Conservation (phyloP, 2,329 filamentous ascomycete genomes). For the Basipetospora sp. region DNA sequence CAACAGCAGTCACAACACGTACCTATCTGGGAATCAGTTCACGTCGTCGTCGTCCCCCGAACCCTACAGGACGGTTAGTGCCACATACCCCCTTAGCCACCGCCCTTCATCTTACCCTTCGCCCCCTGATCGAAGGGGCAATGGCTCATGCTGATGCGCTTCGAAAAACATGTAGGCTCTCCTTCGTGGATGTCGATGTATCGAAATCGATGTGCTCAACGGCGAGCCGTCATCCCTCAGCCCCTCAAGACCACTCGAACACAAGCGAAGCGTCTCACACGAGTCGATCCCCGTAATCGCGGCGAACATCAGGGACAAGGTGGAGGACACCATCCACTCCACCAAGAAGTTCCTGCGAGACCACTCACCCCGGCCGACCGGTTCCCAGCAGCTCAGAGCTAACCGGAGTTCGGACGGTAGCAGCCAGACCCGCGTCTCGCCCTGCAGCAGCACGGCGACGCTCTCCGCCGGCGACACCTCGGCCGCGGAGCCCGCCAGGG, state of each 20-base stretch:
- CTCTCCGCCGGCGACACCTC: slow-evolving; percentile 10
- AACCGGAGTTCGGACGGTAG: slow-evolving; percentile 17
- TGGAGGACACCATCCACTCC: slow-evolving; percentile 18
- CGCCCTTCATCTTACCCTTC: too few species aligned
- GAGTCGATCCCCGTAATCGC: slow-evolving; percentile 31
- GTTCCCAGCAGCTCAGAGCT: slow-evolving; percentile 14
- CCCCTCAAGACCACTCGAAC: slow-evolving; percentile 16
- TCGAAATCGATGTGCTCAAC: slow-evolving; percentile 93
- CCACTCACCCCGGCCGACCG: slow-evolving; percentile 8
- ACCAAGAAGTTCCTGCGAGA: slow-evolving; percentile 16
- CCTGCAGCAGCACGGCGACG: slow-evolving; percentile 4
- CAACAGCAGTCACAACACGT: slow-evolving; percentile 89
- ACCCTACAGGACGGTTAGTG: slow-evolving; percentile 58
- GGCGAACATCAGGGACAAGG: slow-evolving; percentile 23
- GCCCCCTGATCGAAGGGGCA: too few species aligned
- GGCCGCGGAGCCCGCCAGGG: slow-evolving; percentile 1
- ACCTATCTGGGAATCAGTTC: slow-evolving; percentile 74
- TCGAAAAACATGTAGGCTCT: slow-evolving; percentile 39
- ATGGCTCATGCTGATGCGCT: background rate
- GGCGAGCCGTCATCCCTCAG: slow-evolving; percentile 34
- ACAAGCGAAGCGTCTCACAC: slow-evolving; percentile 32
- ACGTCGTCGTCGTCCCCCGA: slow-evolving; percentile 62
- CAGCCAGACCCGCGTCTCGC: slow-evolving; percentile 1
- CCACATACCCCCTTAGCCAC: too few species aligned
- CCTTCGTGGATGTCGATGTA: slow-evolving; percentile 65